These are phyloP conservation scores for Sugiyamaella marilandica DNA, from an alignment of 805 yeast genomes.

Conservation along the genomic window DNA sequence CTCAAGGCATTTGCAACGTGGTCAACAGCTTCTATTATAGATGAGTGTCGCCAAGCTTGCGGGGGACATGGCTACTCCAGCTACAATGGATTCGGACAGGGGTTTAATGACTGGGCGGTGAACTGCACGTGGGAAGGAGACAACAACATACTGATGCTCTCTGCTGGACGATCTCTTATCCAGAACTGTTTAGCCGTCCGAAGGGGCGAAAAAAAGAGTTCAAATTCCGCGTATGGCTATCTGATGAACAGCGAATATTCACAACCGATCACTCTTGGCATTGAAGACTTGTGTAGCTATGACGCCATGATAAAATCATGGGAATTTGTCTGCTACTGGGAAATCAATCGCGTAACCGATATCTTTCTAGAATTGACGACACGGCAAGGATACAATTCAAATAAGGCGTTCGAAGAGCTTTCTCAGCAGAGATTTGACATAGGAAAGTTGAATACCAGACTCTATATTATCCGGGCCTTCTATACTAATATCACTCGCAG, in stretches of 20 bases:
- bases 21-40: slow-evolving; percentile 73
- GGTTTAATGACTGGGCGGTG: slow-evolving; percentile 87
- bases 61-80: slow-evolving; percentile 96
- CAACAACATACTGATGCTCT: slow-evolving; percentile 76
- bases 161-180: slow-evolving; percentile 73
- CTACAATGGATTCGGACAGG: slow-evolving; percentile 84
- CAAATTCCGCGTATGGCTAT: slow-evolving; percentile 44
- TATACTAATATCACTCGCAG: slow-evolving; percentile 32
- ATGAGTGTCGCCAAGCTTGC: slow-evolving; percentile 86
- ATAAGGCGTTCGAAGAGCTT: slow-evolving; percentile 36
- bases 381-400: slow-evolving; percentile 2
- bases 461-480: slow-evolving; percentile 35
- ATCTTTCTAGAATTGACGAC: slow-evolving; percentile 19
- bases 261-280: slow-evolving; percentile 13
- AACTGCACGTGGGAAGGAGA: slow-evolving; percentile 99
- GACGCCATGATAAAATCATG: slow-evolving; percentile 29
- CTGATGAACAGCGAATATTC: slow-evolving; percentile 26
- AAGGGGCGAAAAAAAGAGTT: slow-evolving; percentile 36
- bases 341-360: slow-evolving; percentile 31
- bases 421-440: slow-evolving; percentile 39
- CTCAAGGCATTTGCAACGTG: slow-evolving; percentile 87
- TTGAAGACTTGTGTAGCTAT: slow-evolving; percentile 24
- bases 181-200: slow-evolving; percentile 42
- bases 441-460: slow-evolving; percentile 37
- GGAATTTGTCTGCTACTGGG: slow-evolving; percentile 33